These are phyloP conservation scores for Schoenoplectus tabernaemontani DNA, from an alignment of 202 grass and related monocot species.

Conservation along the genomic window DNA sequence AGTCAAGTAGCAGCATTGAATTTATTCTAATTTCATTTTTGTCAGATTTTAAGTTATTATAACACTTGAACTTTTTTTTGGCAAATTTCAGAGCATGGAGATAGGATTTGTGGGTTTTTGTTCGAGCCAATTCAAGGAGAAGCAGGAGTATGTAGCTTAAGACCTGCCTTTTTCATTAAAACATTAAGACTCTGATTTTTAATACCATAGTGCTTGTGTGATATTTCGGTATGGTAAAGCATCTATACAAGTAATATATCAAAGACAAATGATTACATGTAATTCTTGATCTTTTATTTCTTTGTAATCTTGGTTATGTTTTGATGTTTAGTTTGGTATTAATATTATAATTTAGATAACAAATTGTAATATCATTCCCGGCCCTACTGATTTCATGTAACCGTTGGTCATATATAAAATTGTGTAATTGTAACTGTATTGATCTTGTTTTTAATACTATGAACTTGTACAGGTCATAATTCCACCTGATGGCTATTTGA, in stretches of 20 bases:
- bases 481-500: conserved; percentile 87
- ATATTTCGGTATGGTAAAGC: background rate
- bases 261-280: background rate
- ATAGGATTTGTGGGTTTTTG: conserved; percentile 71
- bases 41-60: background rate
- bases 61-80: conserved; percentile 11
- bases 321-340: conserved; percentile 12
- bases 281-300: background rate
- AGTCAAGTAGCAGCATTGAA: background rate
- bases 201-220: background rate
- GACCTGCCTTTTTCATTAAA: background rate
- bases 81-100: conserved; percentile 58
- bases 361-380: background rate
- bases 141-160: conserved; percentile 65
- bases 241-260: conserved; percentile 1
- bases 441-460: background rate
- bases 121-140: conserved; percentile 99
- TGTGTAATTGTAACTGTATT: background rate
- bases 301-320: background rate
- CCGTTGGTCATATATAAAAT: background rate
- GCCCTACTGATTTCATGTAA: background rate
- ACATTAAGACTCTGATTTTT: background rate
- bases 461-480: conserved; percentile 53
- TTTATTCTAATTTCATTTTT: background rate
- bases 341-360: conserved; percentile 1